These are phyloP conservation scores for Mrakia frigida DNA, from an alignment of 768 basidiomycete species.

Conservation along the genomic window DNA sequence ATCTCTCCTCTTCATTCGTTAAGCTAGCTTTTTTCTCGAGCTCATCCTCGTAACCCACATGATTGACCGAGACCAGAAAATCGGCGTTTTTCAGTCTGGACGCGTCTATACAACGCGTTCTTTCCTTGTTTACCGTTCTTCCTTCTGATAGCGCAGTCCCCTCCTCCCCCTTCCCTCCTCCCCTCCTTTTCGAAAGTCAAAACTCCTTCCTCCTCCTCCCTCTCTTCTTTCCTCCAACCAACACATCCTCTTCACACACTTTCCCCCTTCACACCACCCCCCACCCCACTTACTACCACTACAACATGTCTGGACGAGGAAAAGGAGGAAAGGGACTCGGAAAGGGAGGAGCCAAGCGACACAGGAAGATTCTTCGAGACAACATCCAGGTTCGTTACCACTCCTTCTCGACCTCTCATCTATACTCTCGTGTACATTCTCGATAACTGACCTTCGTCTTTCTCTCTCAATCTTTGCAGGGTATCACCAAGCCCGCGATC, in stretches of 20 bases:
- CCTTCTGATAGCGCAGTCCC: neutral
- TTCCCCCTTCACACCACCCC: too few relatives aligned
- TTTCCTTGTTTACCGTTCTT: neutral
- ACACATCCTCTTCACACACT: too few relatives aligned
- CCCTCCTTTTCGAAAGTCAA: neutral
- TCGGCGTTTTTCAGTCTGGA: neutral
- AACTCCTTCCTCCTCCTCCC: neutral
- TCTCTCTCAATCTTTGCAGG: slow-evolving; percentile 47
- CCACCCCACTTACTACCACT: neutral
- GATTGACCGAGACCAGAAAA: too few relatives aligned
- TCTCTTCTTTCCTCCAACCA: neutral
- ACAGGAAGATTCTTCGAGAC: slow-evolving; percentile 55
- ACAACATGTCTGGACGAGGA: slow-evolving; percentile 88
- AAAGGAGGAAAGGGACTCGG: slow-evolving; percentile 88
- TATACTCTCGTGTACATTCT: neutral
- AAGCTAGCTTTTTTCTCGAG: too few relatives aligned
- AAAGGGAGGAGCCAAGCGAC: slow-evolving; percentile 90
- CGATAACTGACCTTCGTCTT: slow-evolving; percentile 86
- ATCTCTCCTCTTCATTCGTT: too few relatives aligned
- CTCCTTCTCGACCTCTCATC: neutral
- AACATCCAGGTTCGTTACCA: slow-evolving; percentile 36
- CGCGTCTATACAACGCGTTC: neutral
- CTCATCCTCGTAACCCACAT: too few relatives aligned
- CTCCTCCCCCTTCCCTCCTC: neutral
- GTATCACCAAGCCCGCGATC: slow-evolving; percentile 87